Conservation (phyloP, 768 basidiomycete species). For the Phaffia australis region DNA sequence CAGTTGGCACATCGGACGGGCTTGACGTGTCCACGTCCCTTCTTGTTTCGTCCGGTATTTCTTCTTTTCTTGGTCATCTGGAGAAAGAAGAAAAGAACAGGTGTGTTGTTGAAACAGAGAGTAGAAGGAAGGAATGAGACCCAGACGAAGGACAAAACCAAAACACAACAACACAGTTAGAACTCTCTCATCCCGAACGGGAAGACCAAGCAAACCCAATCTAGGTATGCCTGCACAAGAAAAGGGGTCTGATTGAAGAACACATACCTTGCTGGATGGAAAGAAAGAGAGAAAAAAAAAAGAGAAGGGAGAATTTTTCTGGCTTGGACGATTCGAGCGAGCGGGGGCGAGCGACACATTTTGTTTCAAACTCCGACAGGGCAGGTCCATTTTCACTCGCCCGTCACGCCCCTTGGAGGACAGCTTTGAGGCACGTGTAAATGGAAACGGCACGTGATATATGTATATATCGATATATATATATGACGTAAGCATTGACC, state of each 20-base stretch:
- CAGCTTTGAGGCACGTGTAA: too few species aligned
- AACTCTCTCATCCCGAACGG: too few species aligned
- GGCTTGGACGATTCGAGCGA: too few species aligned
- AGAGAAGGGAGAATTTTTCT: not conserved
- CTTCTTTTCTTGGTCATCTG: conserved; percentile 23
- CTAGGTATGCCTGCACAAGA: not conserved
- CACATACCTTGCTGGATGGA: not conserved
- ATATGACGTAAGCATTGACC: too few species aligned
- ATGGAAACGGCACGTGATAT: too few species aligned
- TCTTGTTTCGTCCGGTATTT: conserved; percentile 80
- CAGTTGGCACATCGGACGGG: conserved; percentile 99
- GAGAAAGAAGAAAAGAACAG: not conserved
- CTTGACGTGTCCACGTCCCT: conserved; percentile 89
- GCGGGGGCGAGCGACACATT: too few species aligned
- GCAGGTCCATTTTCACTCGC: too few species aligned
- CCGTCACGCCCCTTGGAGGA: too few species aligned
- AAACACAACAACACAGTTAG: too few species aligned
- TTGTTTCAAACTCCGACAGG: too few species aligned
- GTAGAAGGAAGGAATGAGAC: not conserved
- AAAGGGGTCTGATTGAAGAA: not conserved
- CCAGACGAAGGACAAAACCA: not conserved
- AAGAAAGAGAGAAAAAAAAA: not conserved
- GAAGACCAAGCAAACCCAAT: not conserved
- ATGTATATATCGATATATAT: too few species aligned
- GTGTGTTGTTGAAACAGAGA: not conserved